phyloP scores from a whole-genome alignment of 75 land plant species.

The Larix kaempferi region DNA sequence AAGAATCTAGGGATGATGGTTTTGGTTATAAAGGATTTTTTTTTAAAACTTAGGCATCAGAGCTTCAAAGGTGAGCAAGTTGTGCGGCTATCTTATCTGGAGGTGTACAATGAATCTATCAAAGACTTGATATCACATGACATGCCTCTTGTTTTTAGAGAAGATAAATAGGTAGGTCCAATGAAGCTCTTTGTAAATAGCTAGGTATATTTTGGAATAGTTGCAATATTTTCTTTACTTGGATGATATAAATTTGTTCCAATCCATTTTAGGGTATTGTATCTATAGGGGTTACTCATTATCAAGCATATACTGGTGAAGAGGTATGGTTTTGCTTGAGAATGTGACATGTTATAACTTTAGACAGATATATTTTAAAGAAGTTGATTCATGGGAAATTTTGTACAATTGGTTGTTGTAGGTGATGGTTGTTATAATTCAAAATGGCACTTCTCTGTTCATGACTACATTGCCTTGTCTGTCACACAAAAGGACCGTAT shows the following conservation, averaged over 20 bases:
- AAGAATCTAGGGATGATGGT: constrained; percentile 23
- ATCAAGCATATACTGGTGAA: constrained; percentile 10
- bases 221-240: neutral
- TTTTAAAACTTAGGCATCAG: constrained; percentile 10
- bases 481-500: no score
- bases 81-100: constrained; percentile 18
- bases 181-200: neutral
- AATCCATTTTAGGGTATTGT: constrained; percentile 11
- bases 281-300: constrained; percentile 15
- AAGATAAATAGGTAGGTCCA: constrained; percentile 17
- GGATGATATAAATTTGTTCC: neutral
- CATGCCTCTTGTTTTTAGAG: constrained; percentile 12
- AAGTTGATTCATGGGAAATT: neutral
- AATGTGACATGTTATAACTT: neutral
- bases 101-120: constrained; percentile 26
- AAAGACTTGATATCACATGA: constrained; percentile 22
- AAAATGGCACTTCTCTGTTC: no score
- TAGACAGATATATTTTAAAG: neutral
- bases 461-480: no score
- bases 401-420: neutral
- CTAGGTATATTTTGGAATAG: neutral
- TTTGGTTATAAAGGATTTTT: constrained; percentile 17
- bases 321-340: constrained; percentile 13
- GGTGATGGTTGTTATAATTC: constrained; percentile 35
- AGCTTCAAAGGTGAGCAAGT: constrained; percentile 8